Evolutionary conservation across 345 rosid genomes (phyloP), one percentile per base, ranked within the genome.

Genomic region (Eucalyptus regnans): DNA sequence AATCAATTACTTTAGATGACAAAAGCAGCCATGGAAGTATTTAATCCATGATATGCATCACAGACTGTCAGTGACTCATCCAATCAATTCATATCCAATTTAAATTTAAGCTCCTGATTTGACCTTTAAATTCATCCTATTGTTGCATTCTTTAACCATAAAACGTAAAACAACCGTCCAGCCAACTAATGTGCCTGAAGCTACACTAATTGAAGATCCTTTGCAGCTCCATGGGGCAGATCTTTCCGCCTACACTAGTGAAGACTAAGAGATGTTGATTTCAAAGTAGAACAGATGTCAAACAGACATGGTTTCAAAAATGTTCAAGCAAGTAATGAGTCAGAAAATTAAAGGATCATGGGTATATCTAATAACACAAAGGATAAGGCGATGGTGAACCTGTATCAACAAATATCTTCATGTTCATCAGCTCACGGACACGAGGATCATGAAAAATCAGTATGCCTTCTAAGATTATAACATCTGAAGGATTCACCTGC

Each of bases 391-490:
- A 88, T 83, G 87, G 89, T 89, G 56, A 89, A 97, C 99, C 99
- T 95, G 99, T 94, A 95, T 97, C 98, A 86, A 97, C 99, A 94
- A 97, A 96, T 92, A 97, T 96, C 93, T 97, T 97, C 99, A 97
- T 97, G 96, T 96, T 96, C 99, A 96, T 97, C 95, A 97, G 86
- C 80, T 92, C 97, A 87, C 99, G 93, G 87, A 97, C 95, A 86
- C 96, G 95, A 62, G 96, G 93, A 93, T 97, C 99, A 88, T 97
- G 99, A 92, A 97, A 96, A 90, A 96, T 86, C 87, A 97, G 99
- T 92, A 97, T 97, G 88, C 99, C 99, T 95, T 96, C 99, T 92
- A 97, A 93, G 89, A 97, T 93, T 89, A 97, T 97, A 86, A 97
- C 99, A 93, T 97, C 98, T 37, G 97, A 93, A 89, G 99, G 99